Conservation (phyloP, 1,284 basidiomycete species). For the Apiotrichum veenhuisii region DNA sequence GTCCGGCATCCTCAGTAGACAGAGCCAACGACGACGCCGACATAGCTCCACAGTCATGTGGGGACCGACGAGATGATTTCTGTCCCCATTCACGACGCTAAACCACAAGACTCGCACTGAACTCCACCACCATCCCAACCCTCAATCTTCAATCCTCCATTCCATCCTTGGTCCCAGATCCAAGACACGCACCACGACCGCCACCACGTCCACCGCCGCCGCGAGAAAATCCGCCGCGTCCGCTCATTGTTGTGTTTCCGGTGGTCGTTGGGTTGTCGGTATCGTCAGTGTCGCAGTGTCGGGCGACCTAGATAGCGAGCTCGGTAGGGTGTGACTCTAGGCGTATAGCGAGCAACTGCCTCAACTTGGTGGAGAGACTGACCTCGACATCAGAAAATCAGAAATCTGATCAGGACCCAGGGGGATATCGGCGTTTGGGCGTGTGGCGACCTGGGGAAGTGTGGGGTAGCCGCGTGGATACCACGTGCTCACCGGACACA, state of each 20-base stretch:
- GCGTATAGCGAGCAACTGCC: too few relatives aligned
- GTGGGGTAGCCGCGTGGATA: background rate
- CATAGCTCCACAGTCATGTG: too few relatives aligned
- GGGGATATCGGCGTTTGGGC: background rate
- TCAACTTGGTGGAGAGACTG: background rate
- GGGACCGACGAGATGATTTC: too few relatives aligned
- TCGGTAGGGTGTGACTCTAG: background rate
- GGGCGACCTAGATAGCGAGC: background rate
- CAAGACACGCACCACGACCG: conserved; percentile 33
- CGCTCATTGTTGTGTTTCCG: conserved; percentile 37
- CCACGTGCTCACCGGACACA: too few relatives aligned
- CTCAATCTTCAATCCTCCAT: background rate
- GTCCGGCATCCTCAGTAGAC: too few relatives aligned
- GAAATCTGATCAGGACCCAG: too few relatives aligned
- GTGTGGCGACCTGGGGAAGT: background rate
- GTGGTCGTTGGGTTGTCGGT: conserved; percentile 3
- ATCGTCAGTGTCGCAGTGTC: conserved; percentile 2
- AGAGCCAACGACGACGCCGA: background rate
- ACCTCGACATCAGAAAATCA: too few relatives aligned
- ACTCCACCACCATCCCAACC: background rate
- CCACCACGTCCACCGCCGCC: conserved; percentile 40
- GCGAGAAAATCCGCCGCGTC: conserved; percentile 48
- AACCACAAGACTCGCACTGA: too few relatives aligned
- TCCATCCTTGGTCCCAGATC: background rate
- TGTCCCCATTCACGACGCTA: too few relatives aligned